Percentiles rank a stretch among this genome's conserved stretches.
Evolutionary conservation across 805 yeast species (phyloP).

Genomic region (Candida endomychidarum): DNA sequence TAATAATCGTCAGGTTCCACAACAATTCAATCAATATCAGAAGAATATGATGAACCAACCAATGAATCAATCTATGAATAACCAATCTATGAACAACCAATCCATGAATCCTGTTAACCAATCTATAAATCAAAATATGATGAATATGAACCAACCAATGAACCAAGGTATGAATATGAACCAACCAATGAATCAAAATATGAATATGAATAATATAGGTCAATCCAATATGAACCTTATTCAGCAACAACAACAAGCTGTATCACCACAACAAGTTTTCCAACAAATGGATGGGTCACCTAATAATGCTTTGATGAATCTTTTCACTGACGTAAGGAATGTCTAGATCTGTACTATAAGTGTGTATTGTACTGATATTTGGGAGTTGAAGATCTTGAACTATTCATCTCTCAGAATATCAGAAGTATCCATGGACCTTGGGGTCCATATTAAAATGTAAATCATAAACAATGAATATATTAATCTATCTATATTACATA

Average conservation of each 20-base stretch:
- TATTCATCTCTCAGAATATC: too few relatives aligned
- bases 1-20: conserved; percentile 6
- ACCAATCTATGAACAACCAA: too few relatives aligned
- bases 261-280: conserved; percentile 42
- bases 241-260: conserved; percentile 16
- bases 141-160: neutral
- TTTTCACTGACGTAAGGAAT: conserved; percentile 26
- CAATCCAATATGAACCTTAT: conserved; percentile 14
- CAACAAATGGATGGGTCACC: conserved; percentile 24
- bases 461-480: too few relatives aligned
- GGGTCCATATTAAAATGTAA: too few relatives aligned
- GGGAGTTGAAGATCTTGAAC: too few relatives aligned
- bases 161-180: conserved; percentile 1
- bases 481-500: neutral
- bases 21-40: conserved; percentile 6
- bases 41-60: neutral
- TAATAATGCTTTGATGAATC: conserved; percentile 24
- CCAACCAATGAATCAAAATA: conserved; percentile 3
- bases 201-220: conserved; percentile 15
- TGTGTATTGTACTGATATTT: neutral
- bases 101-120: too few relatives aligned
- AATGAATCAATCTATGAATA: neutral
- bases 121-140: neutral
- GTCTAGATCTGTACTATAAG: neutral
- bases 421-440: too few relatives aligned